Evolutionary conservation across 768 basidiomycete species (phyloP).

Genomic region (Termitomyces bulborhizus): DNA sequence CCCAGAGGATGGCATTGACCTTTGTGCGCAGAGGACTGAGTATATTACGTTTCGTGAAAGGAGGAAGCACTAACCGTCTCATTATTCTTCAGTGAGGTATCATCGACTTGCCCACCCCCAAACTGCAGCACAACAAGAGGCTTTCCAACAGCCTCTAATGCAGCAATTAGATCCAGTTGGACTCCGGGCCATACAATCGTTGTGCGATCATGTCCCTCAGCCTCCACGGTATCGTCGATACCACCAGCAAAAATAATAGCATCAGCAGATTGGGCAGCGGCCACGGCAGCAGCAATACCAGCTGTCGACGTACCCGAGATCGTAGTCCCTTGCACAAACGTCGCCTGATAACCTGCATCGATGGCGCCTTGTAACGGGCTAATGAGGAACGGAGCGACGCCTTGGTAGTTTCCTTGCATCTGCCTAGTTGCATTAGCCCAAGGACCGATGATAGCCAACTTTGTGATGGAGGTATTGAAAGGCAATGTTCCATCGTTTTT

Average conservation of each 20-base stretch:
- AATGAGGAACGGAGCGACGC: constrained; percentile 48
- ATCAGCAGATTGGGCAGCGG: constrained; percentile 43
- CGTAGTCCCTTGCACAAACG: constrained; percentile 35
- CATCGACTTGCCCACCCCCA: constrained; percentile 53
- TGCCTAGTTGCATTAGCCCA: constrained; percentile 50
- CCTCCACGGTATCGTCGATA: constrained; percentile 47
- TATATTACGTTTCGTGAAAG: background rate
- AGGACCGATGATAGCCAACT: constrained; percentile 54
- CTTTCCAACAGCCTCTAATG: constrained; percentile 39
- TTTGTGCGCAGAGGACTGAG: constrained; percentile 11
- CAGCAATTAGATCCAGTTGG: constrained; percentile 42
- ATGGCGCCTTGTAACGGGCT: constrained; percentile 45
- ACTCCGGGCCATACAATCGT: constrained; percentile 50
- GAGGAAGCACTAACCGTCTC: constrained; percentile 24
- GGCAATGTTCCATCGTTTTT: constrained; percentile 63
- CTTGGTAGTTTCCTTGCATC: constrained; percentile 56
- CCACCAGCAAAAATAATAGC: constrained; percentile 49
- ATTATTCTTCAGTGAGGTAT: constrained; percentile 37
- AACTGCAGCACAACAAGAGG: constrained; percentile 50
- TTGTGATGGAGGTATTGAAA: constrained; percentile 36
- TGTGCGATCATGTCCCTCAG: constrained; percentile 40
- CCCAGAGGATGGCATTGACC: constrained; percentile 53
- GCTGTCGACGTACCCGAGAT: constrained; percentile 30
- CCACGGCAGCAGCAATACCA: constrained; percentile 45
- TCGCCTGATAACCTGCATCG: constrained; percentile 39